These are phyloP conservation scores for Talaromyces piceae DNA, from an alignment of 2,329 filamentous ascomycete species.

Conservation along the genomic window DNA sequence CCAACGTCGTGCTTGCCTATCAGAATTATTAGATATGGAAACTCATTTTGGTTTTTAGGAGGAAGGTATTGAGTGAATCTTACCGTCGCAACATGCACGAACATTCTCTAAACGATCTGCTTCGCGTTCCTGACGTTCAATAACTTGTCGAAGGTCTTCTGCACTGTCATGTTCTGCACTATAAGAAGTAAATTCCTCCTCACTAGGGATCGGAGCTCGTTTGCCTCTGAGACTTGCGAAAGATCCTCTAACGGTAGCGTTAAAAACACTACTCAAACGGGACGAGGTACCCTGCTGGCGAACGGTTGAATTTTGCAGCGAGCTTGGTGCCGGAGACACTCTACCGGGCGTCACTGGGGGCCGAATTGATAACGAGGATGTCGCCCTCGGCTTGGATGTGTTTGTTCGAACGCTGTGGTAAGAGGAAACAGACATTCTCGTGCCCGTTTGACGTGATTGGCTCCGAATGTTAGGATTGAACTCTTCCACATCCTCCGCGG, in stretches of 20 bases:
- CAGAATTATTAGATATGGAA: background rate
- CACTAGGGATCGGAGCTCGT: conserved; percentile 23
- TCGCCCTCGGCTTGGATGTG: conserved; percentile 49
- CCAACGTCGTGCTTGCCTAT: conserved; percentile 66
- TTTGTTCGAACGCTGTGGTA: conserved; percentile 69
- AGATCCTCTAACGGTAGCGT: conserved; percentile 41
- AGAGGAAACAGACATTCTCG: conserved; percentile 62
- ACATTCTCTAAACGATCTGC: conserved; percentile 86
- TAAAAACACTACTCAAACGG: conserved; percentile 42
- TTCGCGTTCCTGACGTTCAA: conserved; percentile 60
- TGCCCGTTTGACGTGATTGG: conserved; percentile 47
- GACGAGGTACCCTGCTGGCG: conserved; percentile 38
- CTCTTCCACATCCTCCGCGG: conserved; percentile 58
- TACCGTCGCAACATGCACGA: conserved; percentile 93
- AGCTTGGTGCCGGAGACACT: conserved; percentile 28
- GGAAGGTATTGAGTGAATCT: conserved; percentile 27
- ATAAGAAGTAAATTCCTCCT: conserved; percentile 27
- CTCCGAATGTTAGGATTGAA: conserved; percentile 66
- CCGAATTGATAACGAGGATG: conserved; percentile 31
- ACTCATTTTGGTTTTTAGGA: background rate
- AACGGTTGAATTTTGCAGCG: conserved; percentile 26
- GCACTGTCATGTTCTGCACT: conserved; percentile 59
- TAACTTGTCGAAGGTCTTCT: conserved; percentile 72
- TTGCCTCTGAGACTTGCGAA: conserved; percentile 43
- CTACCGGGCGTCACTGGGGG: conserved; percentile 30